These are phyloP conservation scores for Paramecium caudatum DNA, from an alignment of 73 alveolate genomes.

Conservation along the genomic window DNA sequence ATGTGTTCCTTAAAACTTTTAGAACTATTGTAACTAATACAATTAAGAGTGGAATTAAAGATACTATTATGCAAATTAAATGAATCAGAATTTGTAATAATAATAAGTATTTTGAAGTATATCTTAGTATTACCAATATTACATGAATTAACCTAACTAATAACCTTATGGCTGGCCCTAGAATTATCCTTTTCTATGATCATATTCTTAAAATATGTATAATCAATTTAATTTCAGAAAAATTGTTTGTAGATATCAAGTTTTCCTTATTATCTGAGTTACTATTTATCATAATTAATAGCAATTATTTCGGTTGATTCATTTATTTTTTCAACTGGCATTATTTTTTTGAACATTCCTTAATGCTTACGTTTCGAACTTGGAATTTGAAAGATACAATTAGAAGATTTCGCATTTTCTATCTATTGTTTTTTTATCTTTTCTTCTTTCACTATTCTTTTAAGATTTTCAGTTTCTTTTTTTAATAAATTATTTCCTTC, in stretches of 20 bases:
- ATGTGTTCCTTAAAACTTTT: no score
- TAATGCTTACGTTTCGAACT: background rate
- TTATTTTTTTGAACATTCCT: background rate
- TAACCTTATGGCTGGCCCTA: background rate
- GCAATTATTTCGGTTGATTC: background rate
- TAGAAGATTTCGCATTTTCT: background rate
- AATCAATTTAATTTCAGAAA: background rate
- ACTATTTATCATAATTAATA: constrained; percentile 26
- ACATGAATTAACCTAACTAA: no score
- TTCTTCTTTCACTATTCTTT: background rate
- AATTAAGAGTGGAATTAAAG: no score
- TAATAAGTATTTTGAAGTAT: background rate
- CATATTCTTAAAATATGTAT: background rate
- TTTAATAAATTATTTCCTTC: background rate
- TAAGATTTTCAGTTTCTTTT: background rate
- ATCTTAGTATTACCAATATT: background rate
- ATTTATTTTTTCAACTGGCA: background rate
- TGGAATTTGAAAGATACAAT: background rate
- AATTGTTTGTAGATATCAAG: constrained; percentile 11
- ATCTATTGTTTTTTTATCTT: background rate
- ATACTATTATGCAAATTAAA: background rate
- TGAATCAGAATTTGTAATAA: background rate
- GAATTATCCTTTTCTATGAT: background rate
- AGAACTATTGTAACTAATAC: no score
- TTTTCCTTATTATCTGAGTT: constrained; percentile 1